A percentile compares a stretch with the other conserved stretches of the same genome.
Evolutionary conservation across 2,329 filamentous ascomycete species (phyloP).

Genomic region (Fonsecaea nubica): DNA sequence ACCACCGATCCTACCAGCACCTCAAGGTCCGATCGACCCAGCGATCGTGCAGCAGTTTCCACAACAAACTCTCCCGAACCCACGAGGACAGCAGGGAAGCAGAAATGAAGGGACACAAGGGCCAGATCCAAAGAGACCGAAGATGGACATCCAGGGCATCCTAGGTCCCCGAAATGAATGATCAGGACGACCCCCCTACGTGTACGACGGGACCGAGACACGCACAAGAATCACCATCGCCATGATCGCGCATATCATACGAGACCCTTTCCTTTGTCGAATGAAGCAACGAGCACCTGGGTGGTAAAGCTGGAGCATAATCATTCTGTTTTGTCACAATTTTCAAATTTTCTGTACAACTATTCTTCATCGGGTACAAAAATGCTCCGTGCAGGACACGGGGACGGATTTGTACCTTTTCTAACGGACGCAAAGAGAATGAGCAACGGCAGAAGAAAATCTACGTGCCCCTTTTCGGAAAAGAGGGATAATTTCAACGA

Average conservation of each 20-base stretch:
- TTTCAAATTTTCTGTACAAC: slow-evolving; percentile 17
- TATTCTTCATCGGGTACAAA: background rate
- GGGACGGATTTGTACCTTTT: slow-evolving; percentile 2
- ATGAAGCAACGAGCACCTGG: slow-evolving; percentile 15
- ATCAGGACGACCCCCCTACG: background rate
- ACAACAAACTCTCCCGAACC: slow-evolving; percentile 19
- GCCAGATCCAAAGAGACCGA: slow-evolving; percentile 39
- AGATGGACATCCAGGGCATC: slow-evolving; percentile 41
- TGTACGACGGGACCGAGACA: background rate
- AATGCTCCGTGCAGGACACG: slow-evolving; percentile 12
- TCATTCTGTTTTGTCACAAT: slow-evolving; percentile 7
- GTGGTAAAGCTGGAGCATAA: background rate
- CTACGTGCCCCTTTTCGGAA: background rate
- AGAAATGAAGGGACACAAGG: slow-evolving; percentile 33
- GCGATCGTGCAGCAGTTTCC: slow-evolving; percentile 35
- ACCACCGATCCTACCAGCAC: slow-evolving; percentile 38
- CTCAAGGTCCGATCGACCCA: slow-evolving; percentile 35
- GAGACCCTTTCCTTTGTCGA: slow-evolving; percentile 18
- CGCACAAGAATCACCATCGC: background rate
- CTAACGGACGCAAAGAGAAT: slow-evolving; percentile 3
- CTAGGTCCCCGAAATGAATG: slow-evolving; percentile 36
- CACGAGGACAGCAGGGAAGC: slow-evolving; percentile 18
- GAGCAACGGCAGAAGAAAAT: background rate
- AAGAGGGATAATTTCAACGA: background rate
- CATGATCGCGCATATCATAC: slow-evolving; percentile 4